Base-by-base conservation (phyloP, 495 filamentous ascomycete genomes). In the Cairneyella variabilis region DNA sequence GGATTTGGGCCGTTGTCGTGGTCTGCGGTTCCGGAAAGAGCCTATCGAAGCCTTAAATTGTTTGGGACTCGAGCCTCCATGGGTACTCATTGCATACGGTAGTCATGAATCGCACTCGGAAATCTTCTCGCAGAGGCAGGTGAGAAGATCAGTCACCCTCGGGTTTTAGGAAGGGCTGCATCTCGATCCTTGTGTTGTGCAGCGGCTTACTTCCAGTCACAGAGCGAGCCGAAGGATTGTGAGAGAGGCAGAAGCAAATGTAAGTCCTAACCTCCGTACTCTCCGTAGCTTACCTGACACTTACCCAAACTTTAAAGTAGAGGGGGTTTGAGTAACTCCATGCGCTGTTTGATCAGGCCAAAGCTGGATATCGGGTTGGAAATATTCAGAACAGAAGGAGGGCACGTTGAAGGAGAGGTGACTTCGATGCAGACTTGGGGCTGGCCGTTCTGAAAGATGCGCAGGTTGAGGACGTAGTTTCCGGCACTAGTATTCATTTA, bases 11-110 rank as follows among this genome's bases (percentile, higher is more conserved):
- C 41, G 10, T 45, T 17, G 3, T 12, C 21, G 41, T 45, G 14
- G 2, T 27, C 16, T 45, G 10, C 21, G 41, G 8, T 11, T 3
- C 27, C 21, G 23, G 21, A 25, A 25, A 21, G 41, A n/a, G 22
- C 21, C 41, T 26, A 14, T 45, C 8, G 41, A n/a, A 14, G 23
- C 41, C 41, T 45, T 45, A 23, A 45, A 45, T 45, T 45, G 41
- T 22, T 45, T 45, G 6, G 21, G 41, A 27, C 2, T 16, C 12
- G 21, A 4, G 27, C 10, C 2, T 5, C 22, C 21, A 23, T 11
- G 7, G 0, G 41, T 12, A n/a, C 16, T 16, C 41, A 45, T 45
- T 0, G 41, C 41, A 40, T 11, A 21, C 3, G n/a, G 5, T 39
- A 5, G 36, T 12, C 36, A 17, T 6, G 12, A 39, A 5, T 12